phyloP scores from a whole-genome alignment of 2,329 filamentous ascomycete genomes.

The Alternaria sp. region DNA sequence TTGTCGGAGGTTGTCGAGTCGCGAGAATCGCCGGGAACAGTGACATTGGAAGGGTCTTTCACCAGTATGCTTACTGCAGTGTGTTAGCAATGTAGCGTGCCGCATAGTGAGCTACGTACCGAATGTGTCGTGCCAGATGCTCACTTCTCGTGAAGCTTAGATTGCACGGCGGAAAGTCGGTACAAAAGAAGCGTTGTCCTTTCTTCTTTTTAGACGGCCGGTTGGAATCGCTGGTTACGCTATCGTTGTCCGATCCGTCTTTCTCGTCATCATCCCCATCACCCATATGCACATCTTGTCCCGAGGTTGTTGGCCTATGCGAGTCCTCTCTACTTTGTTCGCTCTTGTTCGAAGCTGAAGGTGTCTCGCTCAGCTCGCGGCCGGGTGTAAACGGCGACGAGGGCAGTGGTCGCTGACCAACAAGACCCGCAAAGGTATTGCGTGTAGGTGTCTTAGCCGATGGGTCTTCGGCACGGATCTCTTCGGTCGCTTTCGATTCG shows the following conservation, averaged over 20 bases:
- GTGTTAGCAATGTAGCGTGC: constrained; percentile 31
- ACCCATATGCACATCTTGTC: constrained; percentile 78
- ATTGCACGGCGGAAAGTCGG: constrained; percentile 90
- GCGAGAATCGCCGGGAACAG: constrained; percentile 89
- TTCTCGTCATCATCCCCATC: constrained; percentile 71
- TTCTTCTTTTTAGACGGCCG: constrained; percentile 92
- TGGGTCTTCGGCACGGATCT: constrained; percentile 47
- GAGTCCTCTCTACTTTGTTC: constrained; percentile 63
- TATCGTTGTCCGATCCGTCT: constrained; percentile 58
- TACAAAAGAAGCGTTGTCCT: constrained; percentile 94
- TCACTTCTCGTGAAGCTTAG: constrained; percentile 96
- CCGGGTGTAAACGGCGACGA: constrained; percentile 54
- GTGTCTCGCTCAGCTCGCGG: constrained; percentile 50
- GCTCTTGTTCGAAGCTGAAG: constrained; percentile 41
- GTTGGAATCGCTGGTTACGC: constrained; percentile 64
- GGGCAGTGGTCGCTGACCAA: constrained; percentile 56
- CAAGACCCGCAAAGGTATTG: constrained; percentile 56
- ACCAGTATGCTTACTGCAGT: constrained; percentile 86
- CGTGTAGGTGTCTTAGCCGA: constrained; percentile 69
- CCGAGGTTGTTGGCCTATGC: constrained; percentile 65
- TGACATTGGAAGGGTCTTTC: constrained; percentile 97
- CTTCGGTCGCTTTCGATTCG: constrained; percentile 45
- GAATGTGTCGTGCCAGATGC: constrained; percentile 91
- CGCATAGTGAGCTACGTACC: constrained; percentile 59
- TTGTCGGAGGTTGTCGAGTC: constrained; percentile 92